Evolutionary conservation across 768 basidiomycete genomes (phyloP).

Genomic region (Lactifluus piperatus): DNA sequence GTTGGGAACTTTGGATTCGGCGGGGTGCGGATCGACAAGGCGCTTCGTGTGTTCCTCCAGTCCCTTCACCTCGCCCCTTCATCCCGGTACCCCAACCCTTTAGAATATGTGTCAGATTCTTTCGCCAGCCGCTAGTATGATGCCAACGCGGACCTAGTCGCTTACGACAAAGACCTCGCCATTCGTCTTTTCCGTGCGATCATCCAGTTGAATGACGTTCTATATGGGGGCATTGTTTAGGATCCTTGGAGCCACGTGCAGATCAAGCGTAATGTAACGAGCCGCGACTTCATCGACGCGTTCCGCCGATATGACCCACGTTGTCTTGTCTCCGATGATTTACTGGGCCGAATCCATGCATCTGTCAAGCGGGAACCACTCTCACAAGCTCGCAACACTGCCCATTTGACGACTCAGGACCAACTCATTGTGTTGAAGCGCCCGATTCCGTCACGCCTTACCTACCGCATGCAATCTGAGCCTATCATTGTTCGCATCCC

Average conservation of each 20-base stretch:
- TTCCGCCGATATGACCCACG: slow-evolving; percentile 75
- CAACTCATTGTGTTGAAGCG: slow-evolving; percentile 63
- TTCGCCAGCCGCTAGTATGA: slow-evolving; percentile 90
- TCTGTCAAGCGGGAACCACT: slow-evolving; percentile 68
- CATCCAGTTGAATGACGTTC: slow-evolving; percentile 79
- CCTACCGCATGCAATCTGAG: slow-evolving; percentile 83
- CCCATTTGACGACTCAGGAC: slow-evolving; percentile 34
- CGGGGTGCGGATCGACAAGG: slow-evolving; percentile 78
- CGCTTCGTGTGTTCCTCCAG: slow-evolving; percentile 81
- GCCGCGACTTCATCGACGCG: slow-evolving; percentile 74
- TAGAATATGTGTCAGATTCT: slow-evolving; percentile 70
- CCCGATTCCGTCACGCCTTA: slow-evolving; percentile 66
- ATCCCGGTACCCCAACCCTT: slow-evolving; percentile 30
- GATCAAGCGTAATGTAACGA: slow-evolving; percentile 50
- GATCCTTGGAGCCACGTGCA: slow-evolving; percentile 48
- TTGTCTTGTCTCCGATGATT: slow-evolving; percentile 60
- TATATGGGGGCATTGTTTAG: slow-evolving; percentile 67
- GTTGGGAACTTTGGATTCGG: slow-evolving; percentile 83
- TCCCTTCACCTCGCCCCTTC: slow-evolving; percentile 60
- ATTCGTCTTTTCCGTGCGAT: slow-evolving; percentile 70
- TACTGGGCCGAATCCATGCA: slow-evolving; percentile 68
- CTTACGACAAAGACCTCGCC: slow-evolving; percentile 78
- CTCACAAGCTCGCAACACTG: slow-evolving; percentile 53
- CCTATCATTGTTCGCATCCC: slow-evolving; percentile 81
- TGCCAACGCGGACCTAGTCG: slow-evolving; percentile 68